phyloP scores from a whole-genome alignment of 2,329 filamentous ascomycete genomes.

The Paecilomyces niveus region DNA sequence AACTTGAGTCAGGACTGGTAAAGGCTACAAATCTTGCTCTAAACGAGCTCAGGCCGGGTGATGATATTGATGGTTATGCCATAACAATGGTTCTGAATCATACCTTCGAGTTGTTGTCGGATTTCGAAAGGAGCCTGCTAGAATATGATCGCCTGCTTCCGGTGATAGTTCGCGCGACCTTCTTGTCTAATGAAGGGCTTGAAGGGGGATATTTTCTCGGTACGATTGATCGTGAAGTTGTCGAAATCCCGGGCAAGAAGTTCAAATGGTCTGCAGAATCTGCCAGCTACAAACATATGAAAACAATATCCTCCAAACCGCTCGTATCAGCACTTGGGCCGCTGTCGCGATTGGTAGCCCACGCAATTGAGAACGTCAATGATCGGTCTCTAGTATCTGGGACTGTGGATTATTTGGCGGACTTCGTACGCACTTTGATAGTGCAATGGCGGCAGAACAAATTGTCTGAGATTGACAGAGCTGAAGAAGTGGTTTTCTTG shows the following conservation, averaged over 20 bases:
- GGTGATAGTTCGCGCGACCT: conserved; percentile 59
- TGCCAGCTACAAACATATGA: conserved; percentile 50
- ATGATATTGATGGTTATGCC: conserved; percentile 43
- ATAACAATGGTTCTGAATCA: conserved; percentile 70
- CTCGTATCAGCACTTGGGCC: conserved; percentile 56
- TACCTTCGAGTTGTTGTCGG: conserved; percentile 64
- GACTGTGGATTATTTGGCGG: conserved; percentile 54
- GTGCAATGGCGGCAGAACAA: conserved; percentile 69
- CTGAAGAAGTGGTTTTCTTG: conserved; percentile 58
- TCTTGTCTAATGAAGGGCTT: conserved; percentile 65
- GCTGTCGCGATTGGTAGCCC: conserved; percentile 55
- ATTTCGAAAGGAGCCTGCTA: conserved; percentile 50
- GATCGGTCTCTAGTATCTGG: conserved; percentile 38
- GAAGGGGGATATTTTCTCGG: conserved; percentile 69
- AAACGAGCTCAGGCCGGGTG: conserved; percentile 45
- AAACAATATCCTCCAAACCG: conserved; percentile 50
- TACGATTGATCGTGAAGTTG: conserved; percentile 60
- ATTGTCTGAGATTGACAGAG: conserved; percentile 63
- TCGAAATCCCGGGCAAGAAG: conserved; percentile 45
- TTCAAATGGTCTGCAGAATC: conserved; percentile 61
- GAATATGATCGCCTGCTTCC: conserved; percentile 66
- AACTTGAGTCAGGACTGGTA: conserved; percentile 65
- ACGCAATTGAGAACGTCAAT: conserved; percentile 52
- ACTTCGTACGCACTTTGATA: conserved; percentile 59
- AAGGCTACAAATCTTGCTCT: conserved; percentile 71